Base-by-base conservation (phyloP, 73 alveolate genomes). In the Effrenium voratum region DNA sequence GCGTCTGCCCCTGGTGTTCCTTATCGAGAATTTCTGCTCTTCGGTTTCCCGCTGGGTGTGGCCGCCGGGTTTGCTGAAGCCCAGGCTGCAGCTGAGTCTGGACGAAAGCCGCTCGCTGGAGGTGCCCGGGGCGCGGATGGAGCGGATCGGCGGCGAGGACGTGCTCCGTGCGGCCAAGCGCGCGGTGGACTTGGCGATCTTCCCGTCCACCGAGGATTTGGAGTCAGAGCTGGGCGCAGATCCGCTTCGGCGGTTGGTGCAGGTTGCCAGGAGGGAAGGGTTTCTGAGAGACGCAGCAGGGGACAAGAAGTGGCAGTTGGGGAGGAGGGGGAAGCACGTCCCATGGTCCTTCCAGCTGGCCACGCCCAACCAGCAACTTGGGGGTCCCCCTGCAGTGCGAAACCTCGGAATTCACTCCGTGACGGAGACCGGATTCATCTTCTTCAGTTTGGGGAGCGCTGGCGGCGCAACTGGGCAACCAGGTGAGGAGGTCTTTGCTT, bases 311-410 rank as follows among this genome's bases (percentile, higher is more conserved):
- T 85, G 94, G 94, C 94, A 85, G 81, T 41, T 85, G 94, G 94
- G 94, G 63, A 55, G 94, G 94, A 85, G 94, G 41, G 94, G 94
- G 94, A 85, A 85, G 38, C 94, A 85, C 60, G 49, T 85, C 63
- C 81, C 94, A 24, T 85, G 94, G 94, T 85, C 94, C 57, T 85
- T 85, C 94, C 94, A 85, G 63, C 82, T 85, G 34, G 94, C 94
- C 32, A 85, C 94, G 22, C 82, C 63, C 28, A 57, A 59, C 68
- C 81, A 82, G 34, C 38, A 59, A 38, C 47, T 82, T 4, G 94
- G 41, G 34, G 94, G 66, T 10, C 94, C 94, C 46, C 94, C 94
- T 19, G 47, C 94, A 16, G 57, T 85, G 80, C 94, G 94, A 63
- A 85, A 55, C 94, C 94, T 85, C 28, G 94, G 94, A 10, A 85